Base-by-base conservation (phyloP, 2,329 filamentous ascomycete species). In the Lasiodiplodia citricola region DNA sequence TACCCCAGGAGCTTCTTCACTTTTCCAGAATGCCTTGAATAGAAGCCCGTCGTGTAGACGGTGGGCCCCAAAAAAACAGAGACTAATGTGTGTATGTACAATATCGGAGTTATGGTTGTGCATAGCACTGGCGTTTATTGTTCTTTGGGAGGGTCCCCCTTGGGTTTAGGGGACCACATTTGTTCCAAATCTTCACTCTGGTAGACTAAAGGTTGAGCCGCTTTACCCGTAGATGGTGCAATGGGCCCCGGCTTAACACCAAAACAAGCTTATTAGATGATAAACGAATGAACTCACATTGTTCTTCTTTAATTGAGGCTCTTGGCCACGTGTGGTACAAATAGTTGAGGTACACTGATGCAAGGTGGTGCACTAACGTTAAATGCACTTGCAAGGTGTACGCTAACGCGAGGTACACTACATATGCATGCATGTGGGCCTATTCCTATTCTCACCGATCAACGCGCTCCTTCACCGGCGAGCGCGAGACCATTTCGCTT, bases 121-220 rank as follows among this genome's bases (percentile, higher is more conserved):
- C 57, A 60, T 60, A 63, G 58, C 58, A 51, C 13, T 18, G 58
- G 58, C 58, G 58, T 50, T 63, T 21, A 14, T 50, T n/a, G 23
- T 50, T 16, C 13, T 7, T 44, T 14, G 25, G 18, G 57, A 16
- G 11, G 18, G 44, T 51, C 3, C 8, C n/a, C 18, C 6, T 47
- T 21, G 7, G 35, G 14, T 47, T 25, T 60, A 23, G 23, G 37
- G 25, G 28, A 47, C 51, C 44, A 47, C 3, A 25, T n/a, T 54
- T 54, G 11, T 16, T 54, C 18, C 10, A 8, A 21, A 44, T 63
- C 41, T 63, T 50, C 41, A 63, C 58, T 63, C 58, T 37, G 44
- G 44, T 47, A 47, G n/a, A 47, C n/a, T 47, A 10, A 21, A 47
- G 10, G 44, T 47, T 21, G 18, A 47, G 44, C 44, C 44, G 44